These are phyloP conservation scores for Solanum clarkiae DNA, from an alignment of 257 asterid species.

Conservation along the genomic window DNA sequence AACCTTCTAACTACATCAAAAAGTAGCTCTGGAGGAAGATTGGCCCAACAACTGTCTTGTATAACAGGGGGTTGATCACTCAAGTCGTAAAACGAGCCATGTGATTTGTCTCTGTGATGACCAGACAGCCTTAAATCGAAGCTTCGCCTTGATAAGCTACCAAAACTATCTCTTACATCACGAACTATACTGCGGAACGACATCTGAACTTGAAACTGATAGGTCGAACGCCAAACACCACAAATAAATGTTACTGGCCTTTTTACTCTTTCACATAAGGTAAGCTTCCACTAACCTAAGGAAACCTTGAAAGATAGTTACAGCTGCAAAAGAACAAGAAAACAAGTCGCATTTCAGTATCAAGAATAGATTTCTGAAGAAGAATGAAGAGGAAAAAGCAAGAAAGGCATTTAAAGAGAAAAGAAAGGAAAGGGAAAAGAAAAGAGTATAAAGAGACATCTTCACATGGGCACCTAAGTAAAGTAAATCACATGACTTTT, in stretches of 20 bases:
- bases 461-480: slow-evolving; percentile 44
- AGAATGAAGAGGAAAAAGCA: slow-evolving; percentile 12
- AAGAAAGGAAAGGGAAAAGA: slow-evolving; percentile 14
- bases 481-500: slow-evolving; percentile 24
- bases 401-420: slow-evolving; percentile 22
- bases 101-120: slow-evolving; percentile 67
- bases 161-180: slow-evolving; percentile 77
- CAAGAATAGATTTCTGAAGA: slow-evolving; percentile 3
- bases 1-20: slow-evolving; percentile 69
- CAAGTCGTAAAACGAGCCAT: slow-evolving; percentile 54
- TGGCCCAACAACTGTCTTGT: slow-evolving; percentile 81
- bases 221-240: not conserved
- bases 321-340: slow-evolving; percentile 20
- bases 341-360: slow-evolving; percentile 4
- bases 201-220: slow-evolving; percentile 32
- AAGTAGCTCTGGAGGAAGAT: slow-evolving; percentile 87
- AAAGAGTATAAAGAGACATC: slow-evolving; percentile 25
- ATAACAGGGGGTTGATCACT: slow-evolving; percentile 46
- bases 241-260: not conserved
- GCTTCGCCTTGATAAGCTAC: slow-evolving; percentile 78
- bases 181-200: slow-evolving; percentile 88
- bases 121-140: slow-evolving; percentile 60
- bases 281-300: not conserved
- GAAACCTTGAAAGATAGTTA: slow-evolving; percentile 10
- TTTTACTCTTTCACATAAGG: not conserved